A percentile compares a stretch with the other conserved stretches of the same genome.
These are phyloP conservation scores for Dothidotthia symphoricarpi DNA, from an alignment of 2,329 filamentous ascomycete species.

Conservation along the genomic window DNA sequence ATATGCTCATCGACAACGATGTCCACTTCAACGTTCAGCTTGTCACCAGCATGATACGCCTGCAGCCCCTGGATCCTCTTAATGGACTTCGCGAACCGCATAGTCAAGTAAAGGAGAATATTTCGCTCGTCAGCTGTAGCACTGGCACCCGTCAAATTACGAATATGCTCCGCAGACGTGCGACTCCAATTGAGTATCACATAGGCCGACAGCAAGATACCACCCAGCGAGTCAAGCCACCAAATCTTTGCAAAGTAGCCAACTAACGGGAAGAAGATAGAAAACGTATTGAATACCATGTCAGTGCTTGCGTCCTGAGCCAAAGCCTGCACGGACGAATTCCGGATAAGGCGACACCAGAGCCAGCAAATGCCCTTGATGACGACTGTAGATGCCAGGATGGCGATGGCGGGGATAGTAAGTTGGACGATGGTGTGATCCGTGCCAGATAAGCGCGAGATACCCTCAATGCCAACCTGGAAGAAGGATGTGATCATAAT, in stretches of 20 bases:
- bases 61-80: slow-evolving; percentile 80
- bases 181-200: slow-evolving; percentile 78
- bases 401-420: slow-evolving; percentile 67
- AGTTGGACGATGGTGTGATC: slow-evolving; percentile 72
- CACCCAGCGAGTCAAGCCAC: slow-evolving; percentile 81
- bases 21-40: slow-evolving; percentile 79
- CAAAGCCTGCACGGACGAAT: slow-evolving; percentile 80
- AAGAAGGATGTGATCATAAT: slow-evolving; percentile 85
- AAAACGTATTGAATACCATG: slow-evolving; percentile 87
- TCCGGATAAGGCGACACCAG: slow-evolving; percentile 83
- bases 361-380: slow-evolving; percentile 83
- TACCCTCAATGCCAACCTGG: slow-evolving; percentile 71
- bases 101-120: slow-evolving; percentile 82
- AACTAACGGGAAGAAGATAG: slow-evolving; percentile 80
- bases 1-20: slow-evolving; percentile 77
- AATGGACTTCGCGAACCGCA: slow-evolving; percentile 89
- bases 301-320: slow-evolving; percentile 68
- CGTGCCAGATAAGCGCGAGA: slow-evolving; percentile 59
- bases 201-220: slow-evolving; percentile 71
- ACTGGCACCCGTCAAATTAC: slow-evolving; percentile 75
- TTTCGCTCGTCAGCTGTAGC: slow-evolving; percentile 80
- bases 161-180: slow-evolving; percentile 73
- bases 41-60: slow-evolving; percentile 82
- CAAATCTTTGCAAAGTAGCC: slow-evolving; percentile 74
- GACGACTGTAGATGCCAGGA: slow-evolving; percentile 78